Evolutionary conservation across 2,329 filamentous ascomycete genomes (phyloP).

Genomic region (Microdochium bolleyi): DNA sequence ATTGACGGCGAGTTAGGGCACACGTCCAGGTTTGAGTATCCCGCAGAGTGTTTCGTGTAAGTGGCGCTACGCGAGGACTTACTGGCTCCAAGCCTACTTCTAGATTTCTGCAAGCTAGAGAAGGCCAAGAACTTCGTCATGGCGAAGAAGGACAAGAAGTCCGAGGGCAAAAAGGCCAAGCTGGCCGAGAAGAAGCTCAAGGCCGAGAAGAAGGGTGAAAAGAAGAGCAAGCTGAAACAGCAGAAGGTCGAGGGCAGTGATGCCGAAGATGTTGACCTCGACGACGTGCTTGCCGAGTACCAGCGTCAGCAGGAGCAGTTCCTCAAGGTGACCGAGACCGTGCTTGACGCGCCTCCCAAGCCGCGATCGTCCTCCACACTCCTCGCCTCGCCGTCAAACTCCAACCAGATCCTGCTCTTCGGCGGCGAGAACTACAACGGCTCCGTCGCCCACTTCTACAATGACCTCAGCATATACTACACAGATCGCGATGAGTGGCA

Average conservation of each 20-base stretch:
- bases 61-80: no score
- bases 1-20: no score
- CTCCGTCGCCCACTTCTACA: conserved; percentile 66
- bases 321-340: conserved; percentile 81
- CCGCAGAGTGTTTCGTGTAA: no score
- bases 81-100: no score
- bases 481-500: conserved; percentile 87
- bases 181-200: conserved; percentile 62
- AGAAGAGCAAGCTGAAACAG: conserved; percentile 66
- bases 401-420: conserved; percentile 83
- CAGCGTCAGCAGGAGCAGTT: conserved; percentile 89
- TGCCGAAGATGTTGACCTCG: conserved; percentile 85
- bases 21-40: no score
- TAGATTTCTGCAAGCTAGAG: no score
- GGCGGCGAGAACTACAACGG: conserved; percentile 97
- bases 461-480: conserved; percentile 62
- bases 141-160: conserved; percentile 39
- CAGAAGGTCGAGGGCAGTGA: conserved; percentile 75
- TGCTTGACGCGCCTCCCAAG: conserved; percentile 62
- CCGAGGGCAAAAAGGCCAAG: conserved; percentile 35
- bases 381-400: conserved; percentile 76
- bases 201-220: conserved; percentile 83
- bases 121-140: conserved; percentile 14
- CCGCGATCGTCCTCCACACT: conserved; percentile 75
- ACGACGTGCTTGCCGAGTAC: conserved; percentile 88